These are phyloP conservation scores for Carpinus fangiana DNA, from an alignment of 306 rosid genomes.

Conservation along the genomic window DNA sequence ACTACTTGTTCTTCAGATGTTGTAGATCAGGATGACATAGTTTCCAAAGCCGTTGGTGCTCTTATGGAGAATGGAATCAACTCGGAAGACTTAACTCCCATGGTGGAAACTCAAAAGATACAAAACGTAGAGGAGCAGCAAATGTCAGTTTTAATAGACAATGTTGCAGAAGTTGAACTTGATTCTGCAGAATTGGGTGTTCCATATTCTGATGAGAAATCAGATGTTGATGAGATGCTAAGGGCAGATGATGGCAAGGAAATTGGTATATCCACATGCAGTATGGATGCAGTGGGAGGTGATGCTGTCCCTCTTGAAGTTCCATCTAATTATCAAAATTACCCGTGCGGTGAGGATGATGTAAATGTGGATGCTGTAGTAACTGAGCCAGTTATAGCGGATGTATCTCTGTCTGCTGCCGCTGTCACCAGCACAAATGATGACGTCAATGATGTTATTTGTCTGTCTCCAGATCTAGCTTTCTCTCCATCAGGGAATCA, in stretches of 20 bases:
- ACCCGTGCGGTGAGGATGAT: conserved; percentile 29
- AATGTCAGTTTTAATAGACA: conserved; percentile 28
- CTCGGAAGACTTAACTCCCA: conserved; percentile 39
- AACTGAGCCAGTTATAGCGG: conserved; percentile 31
- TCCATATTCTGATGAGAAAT: conserved; percentile 29
- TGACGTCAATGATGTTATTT: conserved; percentile 28
- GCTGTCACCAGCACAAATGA: conserved; percentile 19
- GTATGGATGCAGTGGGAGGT: conserved; percentile 34
- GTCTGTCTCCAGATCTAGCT: conserved; percentile 34
- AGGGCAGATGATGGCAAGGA: conserved; percentile 37
- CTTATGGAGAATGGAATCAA: conserved; percentile 31
- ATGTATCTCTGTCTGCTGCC: conserved; percentile 30
- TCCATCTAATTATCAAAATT: conserved; percentile 29
- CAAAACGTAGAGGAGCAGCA: conserved; percentile 34
- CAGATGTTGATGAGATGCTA: conserved; percentile 35
- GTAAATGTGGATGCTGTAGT: conserved; percentile 32
- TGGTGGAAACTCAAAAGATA: conserved; percentile 19
- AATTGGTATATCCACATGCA: conserved; percentile 33
- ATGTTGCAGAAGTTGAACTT: conserved; percentile 39
- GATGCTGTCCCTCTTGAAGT: conserved; percentile 32
- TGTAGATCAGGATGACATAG: conserved; percentile 11
- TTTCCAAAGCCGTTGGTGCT: conserved; percentile 28
- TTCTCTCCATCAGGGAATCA: conserved; percentile 38
- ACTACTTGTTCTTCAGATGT: conserved; percentile 33
- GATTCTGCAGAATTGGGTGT: conserved; percentile 34